Evolutionary conservation across 768 basidiomycete genomes (phyloP).

Genomic region (Trametes villosa): DNA sequence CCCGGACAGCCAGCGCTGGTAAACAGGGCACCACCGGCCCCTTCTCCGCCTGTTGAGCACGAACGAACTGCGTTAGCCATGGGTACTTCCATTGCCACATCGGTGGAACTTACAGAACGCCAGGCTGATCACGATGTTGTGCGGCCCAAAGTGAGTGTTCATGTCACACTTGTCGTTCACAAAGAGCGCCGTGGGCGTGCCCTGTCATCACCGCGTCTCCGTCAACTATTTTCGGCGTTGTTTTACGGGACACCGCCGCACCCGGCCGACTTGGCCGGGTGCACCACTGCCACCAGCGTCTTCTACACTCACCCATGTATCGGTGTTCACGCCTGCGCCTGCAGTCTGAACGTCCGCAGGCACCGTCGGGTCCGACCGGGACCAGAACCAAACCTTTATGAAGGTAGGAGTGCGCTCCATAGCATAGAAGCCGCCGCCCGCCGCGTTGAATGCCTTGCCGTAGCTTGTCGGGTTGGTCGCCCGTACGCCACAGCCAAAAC

Average conservation of each 20-base stretch:
- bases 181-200: constrained; percentile 63
- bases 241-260: too few species aligned
- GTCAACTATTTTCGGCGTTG: too few species aligned
- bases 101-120: constrained; percentile 58
- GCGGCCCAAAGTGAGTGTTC: constrained; percentile 51
- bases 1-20: constrained; percentile 59
- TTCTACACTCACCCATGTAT: constrained; percentile 54
- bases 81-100: background rate
- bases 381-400: constrained; percentile 78
- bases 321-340: constrained; percentile 48
- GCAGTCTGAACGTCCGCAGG: constrained; percentile 52
- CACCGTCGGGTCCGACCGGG: constrained; percentile 46
- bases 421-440: constrained; percentile 69
- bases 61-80: background rate
- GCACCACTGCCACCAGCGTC: too few species aligned
- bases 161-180: constrained; percentile 64
- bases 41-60: constrained; percentile 54
- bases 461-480: constrained; percentile 46
- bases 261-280: too few species aligned
- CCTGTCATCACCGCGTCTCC: too few species aligned
- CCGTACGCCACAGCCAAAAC: constrained; percentile 61
- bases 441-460: constrained; percentile 59
- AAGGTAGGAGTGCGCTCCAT: constrained; percentile 59
- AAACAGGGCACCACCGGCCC: constrained; percentile 50
- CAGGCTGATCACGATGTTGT: constrained; percentile 72